phyloP scores from a whole-genome alignment of 139 green algal genomes.

The Astrephomene gubernaculifera region DNA sequence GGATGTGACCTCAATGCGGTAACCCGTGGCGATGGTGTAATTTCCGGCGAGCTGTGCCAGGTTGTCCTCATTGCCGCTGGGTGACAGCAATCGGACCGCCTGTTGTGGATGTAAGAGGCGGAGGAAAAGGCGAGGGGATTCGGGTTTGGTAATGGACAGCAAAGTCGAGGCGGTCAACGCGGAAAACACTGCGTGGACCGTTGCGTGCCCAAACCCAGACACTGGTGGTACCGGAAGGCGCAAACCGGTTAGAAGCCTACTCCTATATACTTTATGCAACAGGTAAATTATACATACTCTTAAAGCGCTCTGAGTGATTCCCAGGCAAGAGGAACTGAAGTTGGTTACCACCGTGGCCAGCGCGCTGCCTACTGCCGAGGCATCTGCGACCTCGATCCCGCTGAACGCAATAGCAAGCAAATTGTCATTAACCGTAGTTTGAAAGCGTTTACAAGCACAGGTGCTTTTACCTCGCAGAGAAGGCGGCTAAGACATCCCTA shows the following conservation, averaged over 20 bases:
- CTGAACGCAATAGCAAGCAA: too few relatives aligned
- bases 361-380: background rate
- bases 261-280: too few relatives aligned
- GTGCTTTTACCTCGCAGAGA: conserved; percentile 8
- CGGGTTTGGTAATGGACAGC: too few relatives aligned
- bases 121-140: background rate
- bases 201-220: too few relatives aligned
- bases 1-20: background rate
- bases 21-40: conserved; percentile 4
- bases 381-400: background rate
- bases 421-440: too few relatives aligned
- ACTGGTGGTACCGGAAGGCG: too few relatives aligned
- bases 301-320: background rate
- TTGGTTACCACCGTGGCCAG: background rate
- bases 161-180: too few relatives aligned
- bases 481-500: background rate
- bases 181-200: too few relatives aligned
- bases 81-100: conserved; percentile 1
- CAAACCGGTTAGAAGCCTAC: too few relatives aligned
- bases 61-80: background rate
- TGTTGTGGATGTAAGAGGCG: background rate
- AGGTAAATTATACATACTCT: too few relatives aligned
- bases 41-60: background rate
- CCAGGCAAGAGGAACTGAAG: background rate
- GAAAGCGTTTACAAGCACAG: too few relatives aligned